Evolutionary conservation across 1,139 yeast species (phyloP).

Genomic region (Geotrichum citri-aurantii): DNA sequence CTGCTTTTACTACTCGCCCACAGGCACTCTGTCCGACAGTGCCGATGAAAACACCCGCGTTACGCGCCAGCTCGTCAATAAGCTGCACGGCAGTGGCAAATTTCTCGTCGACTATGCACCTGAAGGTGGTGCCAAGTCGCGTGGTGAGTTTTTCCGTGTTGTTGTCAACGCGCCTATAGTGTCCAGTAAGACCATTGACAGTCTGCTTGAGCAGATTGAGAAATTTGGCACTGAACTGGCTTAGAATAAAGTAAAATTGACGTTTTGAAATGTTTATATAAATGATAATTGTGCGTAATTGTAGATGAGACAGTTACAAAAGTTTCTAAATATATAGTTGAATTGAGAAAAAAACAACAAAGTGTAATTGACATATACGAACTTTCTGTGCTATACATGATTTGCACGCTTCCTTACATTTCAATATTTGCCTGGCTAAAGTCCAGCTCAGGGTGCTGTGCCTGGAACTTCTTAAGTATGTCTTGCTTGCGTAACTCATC

Average conservation of each 20-base stretch:
- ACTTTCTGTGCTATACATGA: not conserved
- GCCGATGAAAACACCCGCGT: conserved; percentile 44
- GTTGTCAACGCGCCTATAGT: conserved; percentile 73
- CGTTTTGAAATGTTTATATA: not conserved
- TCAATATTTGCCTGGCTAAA: conserved; percentile 31
- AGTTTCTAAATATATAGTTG: not conserved
- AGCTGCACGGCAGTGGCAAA: conserved; percentile 55
- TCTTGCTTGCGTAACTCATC: conserved; percentile 37
- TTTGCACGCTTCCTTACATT: not conserved
- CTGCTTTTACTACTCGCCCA: conserved; percentile 67
- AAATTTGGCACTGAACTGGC: conserved; percentile 23
- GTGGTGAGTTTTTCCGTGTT: conserved; percentile 79
- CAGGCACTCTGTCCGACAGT: conserved; percentile 28
- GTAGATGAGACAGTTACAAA: not conserved
- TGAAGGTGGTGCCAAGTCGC: conserved; percentile 41
- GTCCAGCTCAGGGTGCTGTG: conserved; percentile 43
- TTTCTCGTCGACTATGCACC: conserved; percentile 83
- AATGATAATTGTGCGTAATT: not conserved
- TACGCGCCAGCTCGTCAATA: conserved; percentile 62
- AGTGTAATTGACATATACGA: not conserved
- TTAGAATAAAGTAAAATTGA: not conserved
- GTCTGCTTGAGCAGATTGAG: conserved; percentile 37
- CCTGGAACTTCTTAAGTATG: conserved; percentile 38
- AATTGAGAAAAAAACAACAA: not conserved
- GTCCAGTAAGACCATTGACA: conserved; percentile 40